Percentiles rank a stretch among this genome's conserved stretches.
Conservation (phyloP, 345 rosid species). For the Ailanthus altissimus region DNA sequence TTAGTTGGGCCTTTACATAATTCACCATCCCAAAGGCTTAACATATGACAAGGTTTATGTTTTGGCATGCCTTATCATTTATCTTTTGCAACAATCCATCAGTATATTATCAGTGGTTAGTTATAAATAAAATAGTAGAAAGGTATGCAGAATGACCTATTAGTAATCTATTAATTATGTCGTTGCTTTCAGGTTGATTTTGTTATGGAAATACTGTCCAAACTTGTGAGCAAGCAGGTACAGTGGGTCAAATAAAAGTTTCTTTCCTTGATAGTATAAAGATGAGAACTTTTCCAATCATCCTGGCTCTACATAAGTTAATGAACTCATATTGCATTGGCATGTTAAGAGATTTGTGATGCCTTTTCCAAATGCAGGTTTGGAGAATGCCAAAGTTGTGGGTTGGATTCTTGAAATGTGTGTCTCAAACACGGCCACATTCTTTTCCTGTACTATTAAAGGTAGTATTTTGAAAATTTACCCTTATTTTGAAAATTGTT, state of each 20-base stretch:
- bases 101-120: not conserved
- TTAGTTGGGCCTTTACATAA: constrained; percentile 6
- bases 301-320: not conserved
- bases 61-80: not conserved
- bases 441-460: constrained; percentile 78
- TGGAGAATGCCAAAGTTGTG: constrained; percentile 99
- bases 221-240: constrained; percentile 92
- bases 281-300: constrained; percentile 15
- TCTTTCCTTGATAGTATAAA: constrained; percentile 8
- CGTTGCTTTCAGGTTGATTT: constrained; percentile 72
- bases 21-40: not conserved
- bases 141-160: not conserved
- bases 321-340: not conserved
- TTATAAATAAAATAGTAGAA: not conserved
- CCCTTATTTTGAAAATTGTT: no score
- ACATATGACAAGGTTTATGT: not conserved
- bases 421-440: constrained; percentile 91
- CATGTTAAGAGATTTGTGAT: not conserved
- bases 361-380: constrained; percentile 45
- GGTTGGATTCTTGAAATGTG: constrained; percentile 97
- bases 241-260: constrained; percentile 12
- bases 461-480: no score
- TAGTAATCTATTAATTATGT: not conserved
- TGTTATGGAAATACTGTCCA: constrained; percentile 93
- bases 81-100: not conserved